Evolutionary conservation across 495 filamentous ascomycete genomes (phyloP), one percentile per base, ranked within the genome.

Genomic region (Podospora didyma): DNA sequence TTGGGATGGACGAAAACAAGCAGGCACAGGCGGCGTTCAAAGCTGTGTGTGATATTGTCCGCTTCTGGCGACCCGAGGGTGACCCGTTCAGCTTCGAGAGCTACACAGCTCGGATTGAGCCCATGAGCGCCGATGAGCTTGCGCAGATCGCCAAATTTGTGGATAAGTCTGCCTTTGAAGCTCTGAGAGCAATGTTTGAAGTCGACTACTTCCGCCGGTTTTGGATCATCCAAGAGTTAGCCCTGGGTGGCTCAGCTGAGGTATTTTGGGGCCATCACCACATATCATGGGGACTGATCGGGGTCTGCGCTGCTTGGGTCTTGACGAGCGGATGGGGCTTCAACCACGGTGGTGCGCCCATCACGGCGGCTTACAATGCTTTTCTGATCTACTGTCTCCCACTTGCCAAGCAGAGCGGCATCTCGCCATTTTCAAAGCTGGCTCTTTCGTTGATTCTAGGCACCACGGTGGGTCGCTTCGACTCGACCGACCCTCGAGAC

Each of bases 221-320:
- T 22, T 57, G 55, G 55, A 52, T 57, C 37, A 51, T 57, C 55
- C 55, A 57, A 31, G 55, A 57, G 19, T 37, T 57, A 7, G 55
- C 55, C 0, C 48, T 57, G 35, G 55, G 55, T 2, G n/a, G 39
- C 5, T 51, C 48, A 4, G 48, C 55, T 23, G 21, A 51, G 2
- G 26, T 57, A 3, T 17, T 51, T 37, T 57, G 55, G 55, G 55
- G 55, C 35, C 37, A 57, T 10, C 55, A 57, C 37, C 49, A 51
- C 48, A 57, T 57, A 14, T 46, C 48, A 7, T 57, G 55, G 55
- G 55, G 55, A 7, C 37, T 57, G 7, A 34, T 57, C 17, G 55
- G 55, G 9, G 51, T 57, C 47, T 57, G 55, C 26, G 55, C 55
- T 22, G 26, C 31, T 16, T 57, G 55, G 55, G 46, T 51, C 3